Base-by-base conservation (phyloP, 2,329 filamentous ascomycete species). In the Monosporascus sp. region DNA sequence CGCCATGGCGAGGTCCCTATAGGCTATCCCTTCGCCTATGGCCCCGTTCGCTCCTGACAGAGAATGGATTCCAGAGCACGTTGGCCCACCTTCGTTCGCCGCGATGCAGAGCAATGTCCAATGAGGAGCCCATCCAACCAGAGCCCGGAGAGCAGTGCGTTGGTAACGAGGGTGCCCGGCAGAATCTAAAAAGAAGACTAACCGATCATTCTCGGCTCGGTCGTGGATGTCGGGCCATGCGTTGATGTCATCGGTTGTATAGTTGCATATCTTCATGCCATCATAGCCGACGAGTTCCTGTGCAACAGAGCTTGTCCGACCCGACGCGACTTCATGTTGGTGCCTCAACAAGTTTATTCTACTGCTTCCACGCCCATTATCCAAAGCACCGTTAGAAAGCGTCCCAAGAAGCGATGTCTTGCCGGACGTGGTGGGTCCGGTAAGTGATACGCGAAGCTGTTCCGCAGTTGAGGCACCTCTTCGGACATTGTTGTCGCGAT, bases 151-250 rank as follows among this genome's bases (percentile, higher is more conserved):
- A 2, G 91, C 93, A 6, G 93, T 97, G 52, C 94, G 86, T 48
- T 91, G 83, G 70, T 94, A 99, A 45, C 91, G 85, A 38, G 92
- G 87, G 59, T 96, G 90, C 0, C 94, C 94, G 17, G 93, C 93
- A 46, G 93, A 95, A 70, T 99, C 94, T 1, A 91, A 90, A 7
- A 97, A 77, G 61, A 97, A 92, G 5, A 94, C 90, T 3, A 99
- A 73, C 20, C 92, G 85, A 3, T 87, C 90, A 54, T 79, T 73
- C 56, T 86, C 83, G 1, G 90, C 84, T 48, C 85, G 82, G 38
- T 89, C 86, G 68, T 99, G 94, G 50, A 97, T 94, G 67, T 97
- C 93, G 51, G 90, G 86, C 94, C 94, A 99, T 0, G 91, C 92
- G 54, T 91, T 89, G 47, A 97, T 86, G 66, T 96, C 91, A 16